phyloP scores from a whole-genome alignment of 441 rosid genomes.

The Metrosideros polymorpha region DNA sequence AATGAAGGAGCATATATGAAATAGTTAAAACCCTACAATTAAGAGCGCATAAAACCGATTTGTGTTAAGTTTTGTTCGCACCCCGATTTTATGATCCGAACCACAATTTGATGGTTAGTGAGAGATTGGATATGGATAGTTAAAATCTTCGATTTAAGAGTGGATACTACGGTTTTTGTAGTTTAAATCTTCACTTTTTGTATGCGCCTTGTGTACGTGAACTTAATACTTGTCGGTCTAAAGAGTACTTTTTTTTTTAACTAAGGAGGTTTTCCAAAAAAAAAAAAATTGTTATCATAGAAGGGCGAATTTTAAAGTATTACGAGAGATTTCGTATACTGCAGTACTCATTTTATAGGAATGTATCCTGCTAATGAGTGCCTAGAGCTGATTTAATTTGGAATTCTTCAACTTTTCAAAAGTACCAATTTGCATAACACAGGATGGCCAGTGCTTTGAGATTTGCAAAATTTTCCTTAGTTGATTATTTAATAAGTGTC shows the following conservation, averaged over 20 bases:
- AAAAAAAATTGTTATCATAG: background rate
- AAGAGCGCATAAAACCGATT: background rate
- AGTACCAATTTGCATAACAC: background rate
- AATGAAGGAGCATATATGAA: background rate
- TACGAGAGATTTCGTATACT: background rate
- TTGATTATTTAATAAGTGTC: background rate
- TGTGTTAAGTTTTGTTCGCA: accelerated
- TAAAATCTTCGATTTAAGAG: no score
- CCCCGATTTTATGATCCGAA: no score
- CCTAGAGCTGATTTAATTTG: background rate
- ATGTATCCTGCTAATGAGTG: background rate
- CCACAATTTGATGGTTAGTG: background rate
- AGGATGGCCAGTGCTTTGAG: background rate
- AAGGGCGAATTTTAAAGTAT: background rate
- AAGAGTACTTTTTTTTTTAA: background rate
- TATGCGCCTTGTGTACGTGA: background rate
- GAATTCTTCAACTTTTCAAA: background rate
- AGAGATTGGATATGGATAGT: background rate
- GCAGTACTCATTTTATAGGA: background rate
- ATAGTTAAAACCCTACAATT: background rate
- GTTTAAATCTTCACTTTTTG: no score
- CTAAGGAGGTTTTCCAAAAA: background rate
- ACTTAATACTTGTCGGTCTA: background rate
- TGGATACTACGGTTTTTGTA: no score
- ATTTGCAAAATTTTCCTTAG: background rate